Conservation (phyloP, 192 early-diverging fungal species). For the Geranomyces michiganensis region DNA sequence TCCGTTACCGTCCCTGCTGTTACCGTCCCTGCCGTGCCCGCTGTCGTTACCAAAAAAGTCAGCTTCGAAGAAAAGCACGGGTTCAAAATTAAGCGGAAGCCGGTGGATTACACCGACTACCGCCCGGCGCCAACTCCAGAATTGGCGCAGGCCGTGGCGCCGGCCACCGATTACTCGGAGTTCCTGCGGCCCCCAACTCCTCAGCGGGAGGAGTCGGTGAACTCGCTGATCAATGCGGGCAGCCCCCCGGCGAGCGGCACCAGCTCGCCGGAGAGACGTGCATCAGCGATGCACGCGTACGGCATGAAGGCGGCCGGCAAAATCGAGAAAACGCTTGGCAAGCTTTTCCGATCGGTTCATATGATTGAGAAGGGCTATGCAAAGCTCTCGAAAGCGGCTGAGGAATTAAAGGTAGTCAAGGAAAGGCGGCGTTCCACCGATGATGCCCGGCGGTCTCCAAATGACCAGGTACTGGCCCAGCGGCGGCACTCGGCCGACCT, state of each 20-base stretch:
- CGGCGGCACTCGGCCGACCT: too few relatives aligned
- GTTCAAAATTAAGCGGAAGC: not conserved
- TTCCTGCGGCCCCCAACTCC: not conserved
- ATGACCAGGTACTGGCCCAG: too few relatives aligned
- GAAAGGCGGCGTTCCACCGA: too few relatives aligned
- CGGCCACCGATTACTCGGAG: not conserved
- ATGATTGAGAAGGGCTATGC: constrained; percentile 14
- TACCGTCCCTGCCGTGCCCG: too few relatives aligned
- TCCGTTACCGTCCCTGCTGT: too few relatives aligned
- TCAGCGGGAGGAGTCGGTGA: not conserved
- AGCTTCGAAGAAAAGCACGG: not conserved
- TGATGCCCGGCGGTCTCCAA: too few relatives aligned
- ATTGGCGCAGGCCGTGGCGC: not conserved
- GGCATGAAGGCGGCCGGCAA: constrained; percentile 23
- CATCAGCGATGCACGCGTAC: constrained; percentile 8
- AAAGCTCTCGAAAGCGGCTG: not conserved
- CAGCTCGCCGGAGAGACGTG: not conserved
- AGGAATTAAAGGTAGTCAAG: constrained; percentile 13
- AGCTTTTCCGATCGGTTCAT: constrained; percentile 5
- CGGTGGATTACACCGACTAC: not conserved
- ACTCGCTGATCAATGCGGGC: not conserved
- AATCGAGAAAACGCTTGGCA: constrained; percentile 18
- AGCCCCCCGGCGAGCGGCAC: not conserved
- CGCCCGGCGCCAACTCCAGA: not conserved
- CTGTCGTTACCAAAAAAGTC: constrained; percentile 3